Evolutionary conservation across 192 early-diverging fungal species (phyloP).

Genomic region (Diversispora epigaea): DNA sequence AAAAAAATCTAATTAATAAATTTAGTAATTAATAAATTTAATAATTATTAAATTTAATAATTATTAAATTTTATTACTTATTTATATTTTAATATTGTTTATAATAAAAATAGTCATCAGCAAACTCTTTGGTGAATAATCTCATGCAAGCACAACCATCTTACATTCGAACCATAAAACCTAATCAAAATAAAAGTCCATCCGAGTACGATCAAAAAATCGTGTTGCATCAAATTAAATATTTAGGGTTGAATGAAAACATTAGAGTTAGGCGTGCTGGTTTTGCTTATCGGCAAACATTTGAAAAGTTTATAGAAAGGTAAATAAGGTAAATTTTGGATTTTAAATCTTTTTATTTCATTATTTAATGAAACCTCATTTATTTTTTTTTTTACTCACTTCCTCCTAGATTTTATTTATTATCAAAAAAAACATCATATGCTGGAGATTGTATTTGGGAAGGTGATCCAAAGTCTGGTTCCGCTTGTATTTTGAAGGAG

Average conservation of each 20-base stretch:
- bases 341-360: background rate
- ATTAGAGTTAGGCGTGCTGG: slow-evolving; percentile 97
- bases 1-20: no score
- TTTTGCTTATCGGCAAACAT: slow-evolving; percentile 94
- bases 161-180: slow-evolving; percentile 97
- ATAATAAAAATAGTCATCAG: no score
- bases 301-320: slow-evolving; percentile 81
- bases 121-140: slow-evolving; percentile 86
- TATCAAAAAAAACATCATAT: slow-evolving; percentile 75
- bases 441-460: slow-evolving; percentile 83
- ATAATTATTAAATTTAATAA: no score
- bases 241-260: slow-evolving; percentile 95
- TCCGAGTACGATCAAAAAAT: slow-evolving; percentile 88
- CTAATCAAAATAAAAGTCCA: slow-evolving; percentile 92
- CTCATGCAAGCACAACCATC: slow-evolving; percentile 94
- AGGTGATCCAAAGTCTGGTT: slow-evolving; percentile 70
- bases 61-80: no score
- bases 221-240: slow-evolving; percentile 96
- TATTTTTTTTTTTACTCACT: slow-evolving; percentile 35
- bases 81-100: no score
- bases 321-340: slow-evolving; percentile 12
- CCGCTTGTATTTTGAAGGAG: slow-evolving; percentile 79
- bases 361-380: background rate
- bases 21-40: no score
- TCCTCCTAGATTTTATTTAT: slow-evolving; percentile 69